Evolutionary conservation across 768 basidiomycete genomes (phyloP), one percentile per base, ranked within the genome.

Genomic region (Suillus luteus): DNA sequence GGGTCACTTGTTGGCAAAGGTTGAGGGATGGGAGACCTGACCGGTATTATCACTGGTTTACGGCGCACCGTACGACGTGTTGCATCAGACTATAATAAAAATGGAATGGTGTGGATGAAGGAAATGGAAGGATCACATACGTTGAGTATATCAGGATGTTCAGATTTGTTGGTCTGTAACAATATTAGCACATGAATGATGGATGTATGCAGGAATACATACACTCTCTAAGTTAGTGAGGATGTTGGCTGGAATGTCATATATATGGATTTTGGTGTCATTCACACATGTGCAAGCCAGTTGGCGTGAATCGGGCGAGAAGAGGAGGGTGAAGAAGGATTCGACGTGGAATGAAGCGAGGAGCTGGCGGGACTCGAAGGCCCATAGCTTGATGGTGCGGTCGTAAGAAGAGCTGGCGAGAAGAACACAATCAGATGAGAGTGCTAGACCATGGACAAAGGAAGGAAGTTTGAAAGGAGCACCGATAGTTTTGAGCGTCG

Each of bases 391-490:
- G 6, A 48, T 48, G 5, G n/a, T 43, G 17, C 3, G 0, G n/a
- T 1, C 27, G 27, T 1, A 0, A 10, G 10, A 46, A 46, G 44
- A 46, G 19, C 19, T n/a, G 43, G 44, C 44, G n/a, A 46, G 44
- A n/a, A 46, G 44, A 27, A 1, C 27, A 27, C 27, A 27, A 27
- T 27, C 27, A 2, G 27, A 27, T 27, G 27, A 46, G n/a, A 46
- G n/a, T n/a, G n/a, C n/a, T n/a, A 46, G 44, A n/a, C n/a, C 4
- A 8, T 0, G 0, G n/a, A 46, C n/a, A 4, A 0, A 0, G 5
- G 0, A 0, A 11, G 44, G 5, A n/a, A 11, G 10, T 44, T 44
- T 44, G 44, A 44, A 44, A n/a, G 44, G 44, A 2, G 19, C 44
- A n/a, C 44, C n/a, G 4, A 46, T 4, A n/a, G n/a, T 46, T 4